These are phyloP conservation scores for Petrea volubilis DNA, from an alignment of 257 asterid genomes.

Conservation along the genomic window DNA sequence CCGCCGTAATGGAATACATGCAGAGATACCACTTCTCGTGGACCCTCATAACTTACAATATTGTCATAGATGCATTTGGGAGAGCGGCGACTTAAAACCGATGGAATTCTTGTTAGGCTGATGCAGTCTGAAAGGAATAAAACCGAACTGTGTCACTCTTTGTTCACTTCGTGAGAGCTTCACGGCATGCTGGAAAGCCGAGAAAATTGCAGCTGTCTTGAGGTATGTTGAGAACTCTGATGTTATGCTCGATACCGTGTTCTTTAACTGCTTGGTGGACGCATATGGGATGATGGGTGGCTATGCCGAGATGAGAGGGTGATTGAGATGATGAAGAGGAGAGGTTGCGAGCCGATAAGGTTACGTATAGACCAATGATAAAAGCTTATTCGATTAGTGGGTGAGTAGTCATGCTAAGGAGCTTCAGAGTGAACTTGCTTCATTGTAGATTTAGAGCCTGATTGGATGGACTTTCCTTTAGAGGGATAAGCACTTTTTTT, in stretches of 20 bases:
- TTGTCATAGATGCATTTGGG: constrained; percentile 91
- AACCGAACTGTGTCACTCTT: constrained; percentile 77
- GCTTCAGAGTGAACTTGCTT: constrained; percentile 54
- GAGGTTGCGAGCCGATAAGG: constrained; percentile 75
- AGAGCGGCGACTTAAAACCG: constrained; percentile 79
- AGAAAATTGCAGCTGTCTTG: constrained; percentile 59
- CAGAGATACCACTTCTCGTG: constrained; percentile 82
- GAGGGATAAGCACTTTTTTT: not conserved
- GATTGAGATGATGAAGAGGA: constrained; percentile 72
- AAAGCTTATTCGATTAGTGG: constrained; percentile 62
- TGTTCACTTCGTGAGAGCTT: constrained; percentile 85
- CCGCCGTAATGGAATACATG: constrained; percentile 93
- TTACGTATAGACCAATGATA: constrained; percentile 79
- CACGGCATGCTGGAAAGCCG: constrained; percentile 63
- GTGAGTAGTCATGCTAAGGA: constrained; percentile 65
- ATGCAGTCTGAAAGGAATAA: constrained; percentile 90
- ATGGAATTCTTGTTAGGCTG: constrained; percentile 80
- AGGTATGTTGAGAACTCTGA: constrained; percentile 70
- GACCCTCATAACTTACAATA: constrained; percentile 84
- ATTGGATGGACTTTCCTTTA: not conserved
- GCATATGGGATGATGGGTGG: constrained; percentile 94
- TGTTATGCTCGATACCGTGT: constrained; percentile 69
- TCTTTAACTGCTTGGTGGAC: constrained; percentile 82
- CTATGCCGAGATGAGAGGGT: constrained; percentile 76
- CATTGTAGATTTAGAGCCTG: constrained; percentile 40